Percentiles rank a stretch among this genome's conserved stretches.
Evolutionary conservation across 176 grass and related monocot genomes (phyloP).

Genomic region (Leersia perrieri): DNA sequence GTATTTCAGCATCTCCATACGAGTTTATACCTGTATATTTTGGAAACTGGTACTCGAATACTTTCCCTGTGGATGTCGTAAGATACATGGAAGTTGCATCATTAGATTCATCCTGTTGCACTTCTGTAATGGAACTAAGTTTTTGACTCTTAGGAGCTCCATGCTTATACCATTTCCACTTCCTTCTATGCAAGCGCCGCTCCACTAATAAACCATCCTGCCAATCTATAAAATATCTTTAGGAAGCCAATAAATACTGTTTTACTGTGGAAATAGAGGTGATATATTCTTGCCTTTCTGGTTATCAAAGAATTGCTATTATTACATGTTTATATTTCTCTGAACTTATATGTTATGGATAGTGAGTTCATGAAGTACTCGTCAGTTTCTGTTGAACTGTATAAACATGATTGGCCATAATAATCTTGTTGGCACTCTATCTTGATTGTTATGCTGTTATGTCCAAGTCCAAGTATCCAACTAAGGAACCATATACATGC

Average conservation of each 20-base stretch:
- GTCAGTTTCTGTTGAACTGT: conserved; percentile 2
- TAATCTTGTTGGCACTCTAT: neutral
- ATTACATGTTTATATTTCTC: neutral
- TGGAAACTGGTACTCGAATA: conserved; percentile 78
- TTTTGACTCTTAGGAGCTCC: conserved; percentile 60
- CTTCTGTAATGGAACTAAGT: conserved; percentile 73
- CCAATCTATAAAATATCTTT: conserved; percentile 75
- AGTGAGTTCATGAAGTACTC: conserved; percentile 2
- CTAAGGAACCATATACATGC: neutral
- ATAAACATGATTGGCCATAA: conserved; percentile 5
- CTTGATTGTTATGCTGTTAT: conserved; percentile 2
- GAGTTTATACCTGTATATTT: conserved; percentile 50
- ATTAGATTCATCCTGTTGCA: conserved; percentile 59
- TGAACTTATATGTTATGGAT: neutral
- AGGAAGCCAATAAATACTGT: conserved; percentile 35
- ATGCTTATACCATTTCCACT: conserved; percentile 92
- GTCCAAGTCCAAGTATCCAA: too few species aligned
- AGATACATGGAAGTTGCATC: conserved; percentile 61
- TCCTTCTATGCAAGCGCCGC: conserved; percentile 87
- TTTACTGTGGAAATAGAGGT: neutral
- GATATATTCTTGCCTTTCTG: neutral
- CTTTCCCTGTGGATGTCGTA: conserved; percentile 68
- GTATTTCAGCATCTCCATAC: neutral
- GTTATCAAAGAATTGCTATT: neutral
- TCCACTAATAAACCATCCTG: conserved; percentile 99